Conservation (phyloP, 2,329 filamentous ascomycete genomes). For the Aureobasidium pullulans region DNA sequence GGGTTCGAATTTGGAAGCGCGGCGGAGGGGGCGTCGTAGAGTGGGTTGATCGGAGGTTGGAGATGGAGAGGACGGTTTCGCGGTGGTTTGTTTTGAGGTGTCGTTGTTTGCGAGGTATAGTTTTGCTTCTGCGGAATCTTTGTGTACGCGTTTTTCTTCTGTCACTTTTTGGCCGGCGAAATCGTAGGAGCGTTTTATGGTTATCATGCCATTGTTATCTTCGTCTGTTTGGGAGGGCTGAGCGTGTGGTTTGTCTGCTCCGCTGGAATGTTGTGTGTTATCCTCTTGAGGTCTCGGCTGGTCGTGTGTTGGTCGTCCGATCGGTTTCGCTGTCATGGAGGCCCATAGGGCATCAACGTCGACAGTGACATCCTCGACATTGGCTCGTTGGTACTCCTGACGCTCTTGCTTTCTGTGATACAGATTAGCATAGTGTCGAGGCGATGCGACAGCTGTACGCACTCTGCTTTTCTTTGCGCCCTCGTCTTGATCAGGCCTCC, state of each 20-base stretch:
- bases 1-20: slow-evolving; percentile 44
- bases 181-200: slow-evolving; percentile 50
- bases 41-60: slow-evolving; percentile 23
- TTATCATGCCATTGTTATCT: slow-evolving; percentile 40
- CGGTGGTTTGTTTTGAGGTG: slow-evolving; percentile 25
- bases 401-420: slow-evolving; percentile 38
- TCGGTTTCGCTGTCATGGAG: slow-evolving; percentile 37
- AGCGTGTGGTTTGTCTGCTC: slow-evolving; percentile 12
- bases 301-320: slow-evolving; percentile 21
- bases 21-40: slow-evolving; percentile 35
- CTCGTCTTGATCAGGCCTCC: slow-evolving; percentile 48
- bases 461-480: slow-evolving; percentile 44
- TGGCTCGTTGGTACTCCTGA: slow-evolving; percentile 38
- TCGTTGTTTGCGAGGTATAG: slow-evolving; percentile 40
- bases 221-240: slow-evolving; percentile 19
- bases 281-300: slow-evolving; percentile 14
- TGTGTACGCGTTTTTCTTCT: slow-evolving; percentile 46
- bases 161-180: slow-evolving; percentile 50
- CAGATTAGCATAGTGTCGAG: not conserved
- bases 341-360: slow-evolving; percentile 50
- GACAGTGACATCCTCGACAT: slow-evolving; percentile 42
- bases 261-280: not conserved
- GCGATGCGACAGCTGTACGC: slow-evolving; percentile 17
- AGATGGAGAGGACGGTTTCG: slow-evolving; percentile 23
- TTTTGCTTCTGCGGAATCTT: slow-evolving; percentile 48